Conservation (phyloP, 805 yeast species). For the Clavispora santaluciae region DNA sequence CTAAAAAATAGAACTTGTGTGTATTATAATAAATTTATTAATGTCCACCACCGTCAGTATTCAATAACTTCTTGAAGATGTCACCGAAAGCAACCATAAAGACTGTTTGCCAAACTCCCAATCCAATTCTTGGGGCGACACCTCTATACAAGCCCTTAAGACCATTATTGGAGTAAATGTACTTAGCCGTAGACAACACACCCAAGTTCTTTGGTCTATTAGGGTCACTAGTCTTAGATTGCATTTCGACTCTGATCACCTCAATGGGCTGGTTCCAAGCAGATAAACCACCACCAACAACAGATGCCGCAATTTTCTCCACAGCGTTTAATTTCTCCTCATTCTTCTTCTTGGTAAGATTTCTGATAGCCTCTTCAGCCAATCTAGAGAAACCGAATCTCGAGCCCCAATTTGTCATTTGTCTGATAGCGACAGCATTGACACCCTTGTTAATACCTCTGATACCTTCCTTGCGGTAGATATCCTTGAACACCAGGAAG, state of each 20-base stretch:
- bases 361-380: constrained; percentile 81
- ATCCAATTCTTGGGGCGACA: constrained; percentile 93
- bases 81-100: constrained; percentile 99
- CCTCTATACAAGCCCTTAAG: constrained; percentile 90
- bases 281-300: constrained; percentile 93
- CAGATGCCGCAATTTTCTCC: constrained; percentile 82
- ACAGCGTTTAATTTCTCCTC: constrained; percentile 60
- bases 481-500: constrained; percentile 80
- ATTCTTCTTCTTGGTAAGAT: constrained; percentile 50
- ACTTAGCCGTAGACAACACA: constrained; percentile 70
- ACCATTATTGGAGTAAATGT: constrained; percentile 81
- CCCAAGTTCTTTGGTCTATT: constrained; percentile 90
- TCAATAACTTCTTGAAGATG: constrained; percentile 46
- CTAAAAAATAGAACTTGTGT: not conserved
- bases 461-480: constrained; percentile 81
- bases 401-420: constrained; percentile 99
- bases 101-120: constrained; percentile 97
- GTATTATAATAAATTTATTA: constrained; percentile 7
- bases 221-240: constrained; percentile 88
- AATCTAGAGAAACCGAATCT: constrained; percentile 89
- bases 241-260: constrained; percentile 97
- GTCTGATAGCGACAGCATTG: constrained; percentile 98
- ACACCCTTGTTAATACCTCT: constrained; percentile 96
- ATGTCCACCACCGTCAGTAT: constrained; percentile 38
- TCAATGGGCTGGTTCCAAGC: constrained; percentile 99